Evolutionary conservation across 2,329 filamentous ascomycete genomes (phyloP).

Genomic region (Penicillium sp.): DNA sequence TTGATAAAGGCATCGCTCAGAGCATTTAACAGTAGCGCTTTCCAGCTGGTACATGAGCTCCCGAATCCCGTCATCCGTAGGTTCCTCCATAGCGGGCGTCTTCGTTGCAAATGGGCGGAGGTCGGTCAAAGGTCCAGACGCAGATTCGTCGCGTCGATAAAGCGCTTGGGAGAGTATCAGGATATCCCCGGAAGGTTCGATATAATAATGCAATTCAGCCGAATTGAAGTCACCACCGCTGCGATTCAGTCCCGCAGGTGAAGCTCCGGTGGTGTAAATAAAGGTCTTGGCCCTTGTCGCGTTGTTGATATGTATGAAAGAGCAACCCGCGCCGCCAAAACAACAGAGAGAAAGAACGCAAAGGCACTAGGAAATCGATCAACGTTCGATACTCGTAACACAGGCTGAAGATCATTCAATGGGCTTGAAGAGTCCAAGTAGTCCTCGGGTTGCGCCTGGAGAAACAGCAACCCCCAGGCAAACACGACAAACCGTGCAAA

Average conservation of each 20-base stretch:
- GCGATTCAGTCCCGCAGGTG: not conserved
- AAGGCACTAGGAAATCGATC: not conserved
- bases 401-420: not conserved
- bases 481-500: constrained; percentile 32
- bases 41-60: constrained; percentile 75
- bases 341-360: too few relatives aligned
- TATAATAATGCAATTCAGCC: not conserved
- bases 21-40: constrained; percentile 84
- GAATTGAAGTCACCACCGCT: not conserved
- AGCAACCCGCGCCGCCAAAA: not conserved
- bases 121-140: not conserved
- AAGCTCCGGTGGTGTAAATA: constrained; percentile 1
- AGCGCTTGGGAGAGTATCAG: not conserved
- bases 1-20: constrained; percentile 91
- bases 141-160: not conserved
- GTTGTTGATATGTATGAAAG: not conserved
- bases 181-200: not conserved
- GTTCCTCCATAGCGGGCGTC: constrained; percentile 31
- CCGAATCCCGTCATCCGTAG: constrained; percentile 39
- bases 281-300: not conserved
- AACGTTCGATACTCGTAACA: not conserved
- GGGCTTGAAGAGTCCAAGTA: not conserved
- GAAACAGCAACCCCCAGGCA: not conserved
- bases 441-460: constrained; percentile 5
- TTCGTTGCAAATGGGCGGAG: not conserved